Evolutionary conservation across 345 rosid genomes (phyloP).

Genomic region (Arabis alpina): DNA sequence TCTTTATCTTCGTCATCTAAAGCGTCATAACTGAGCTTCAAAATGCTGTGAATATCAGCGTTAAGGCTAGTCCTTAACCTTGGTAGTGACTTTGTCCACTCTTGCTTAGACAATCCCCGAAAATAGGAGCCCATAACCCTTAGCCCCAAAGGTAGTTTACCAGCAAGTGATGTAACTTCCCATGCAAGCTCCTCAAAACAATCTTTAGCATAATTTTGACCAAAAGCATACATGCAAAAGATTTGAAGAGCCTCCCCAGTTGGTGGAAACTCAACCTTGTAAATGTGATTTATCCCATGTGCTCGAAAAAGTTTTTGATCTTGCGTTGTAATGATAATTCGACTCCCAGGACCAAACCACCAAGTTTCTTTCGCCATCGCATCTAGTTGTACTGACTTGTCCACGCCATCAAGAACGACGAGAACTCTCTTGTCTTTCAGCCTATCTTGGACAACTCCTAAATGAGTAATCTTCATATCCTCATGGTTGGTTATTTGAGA

Average conservation of each 20-base stretch:
- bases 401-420: neutral
- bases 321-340: neutral
- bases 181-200: neutral
- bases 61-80: neutral
- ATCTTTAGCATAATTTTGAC: neutral
- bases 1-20: neutral
- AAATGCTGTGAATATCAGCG: neutral
- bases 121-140: constrained; percentile 9
- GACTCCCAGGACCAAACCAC: constrained; percentile 29
- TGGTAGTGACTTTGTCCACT: constrained; percentile 4
- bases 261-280: neutral
- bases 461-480: neutral
- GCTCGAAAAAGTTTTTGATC: neutral
- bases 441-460: constrained; percentile 2
- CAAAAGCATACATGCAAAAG: neutral
- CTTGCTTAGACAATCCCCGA: neutral
- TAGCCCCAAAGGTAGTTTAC: neutral
- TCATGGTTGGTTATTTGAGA: neutral
- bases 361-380: constrained; percentile 3
- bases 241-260: neutral
- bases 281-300: constrained; percentile 1
- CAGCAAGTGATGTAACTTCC: neutral
- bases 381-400: neutral
- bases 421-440: neutral
- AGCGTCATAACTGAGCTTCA: constrained; percentile 1